Base-by-base conservation (phyloP, 2,329 filamentous ascomycete genomes). In the Paraphoma chrysanthemicola region DNA sequence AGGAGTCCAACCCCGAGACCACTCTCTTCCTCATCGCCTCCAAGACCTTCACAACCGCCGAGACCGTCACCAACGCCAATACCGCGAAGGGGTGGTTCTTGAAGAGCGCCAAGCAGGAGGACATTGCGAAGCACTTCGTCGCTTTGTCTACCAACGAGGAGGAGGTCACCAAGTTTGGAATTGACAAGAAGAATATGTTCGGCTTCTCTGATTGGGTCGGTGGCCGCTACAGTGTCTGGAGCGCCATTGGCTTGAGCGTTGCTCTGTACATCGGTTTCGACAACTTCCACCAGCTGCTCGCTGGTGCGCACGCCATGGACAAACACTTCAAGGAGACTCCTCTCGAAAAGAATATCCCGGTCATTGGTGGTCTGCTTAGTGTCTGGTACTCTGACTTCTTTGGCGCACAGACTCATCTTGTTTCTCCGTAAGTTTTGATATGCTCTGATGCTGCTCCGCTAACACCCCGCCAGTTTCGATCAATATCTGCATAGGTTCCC, bases 321-420 rank as follows among this genome's bases (percentile, higher is more conserved):
- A 93, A 92, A 83, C 95, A 99, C 85, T 99, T 99, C 88, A 88
- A 88, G 71, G 88, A 92, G 75, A 88, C 95, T 18, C 93, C 95
- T 7, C 83, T 98, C 29, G 90, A 93, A 81, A 83, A 98, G 82
- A 99, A 99, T 82, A 98, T 99, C 67, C 95, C 95, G 56, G 86
- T 92, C 50, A 85, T 99, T 66, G 95, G 90, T 75, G 95, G 94
- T 79, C 88, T 99, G 30, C 81, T 99, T 74, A 97, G 93, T 71
- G 93, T 99, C 54, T 99, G 93, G 93, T 99, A 99, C 84, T 96
- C 92, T 61, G 91, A 99, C 84, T 98, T 98, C 83, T 99, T 96
- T 80, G 93, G 93, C 77, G 93, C 95, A 50, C 95, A 99, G 83
- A 98, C 95, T 59, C 95, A 98, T 81, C 86, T 99, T 51, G 93